Evolutionary conservation across 495 filamentous ascomycete species (phyloP), one percentile per base, ranked within the genome.

Genomic region (Hyaloscypha finlandica): DNA sequence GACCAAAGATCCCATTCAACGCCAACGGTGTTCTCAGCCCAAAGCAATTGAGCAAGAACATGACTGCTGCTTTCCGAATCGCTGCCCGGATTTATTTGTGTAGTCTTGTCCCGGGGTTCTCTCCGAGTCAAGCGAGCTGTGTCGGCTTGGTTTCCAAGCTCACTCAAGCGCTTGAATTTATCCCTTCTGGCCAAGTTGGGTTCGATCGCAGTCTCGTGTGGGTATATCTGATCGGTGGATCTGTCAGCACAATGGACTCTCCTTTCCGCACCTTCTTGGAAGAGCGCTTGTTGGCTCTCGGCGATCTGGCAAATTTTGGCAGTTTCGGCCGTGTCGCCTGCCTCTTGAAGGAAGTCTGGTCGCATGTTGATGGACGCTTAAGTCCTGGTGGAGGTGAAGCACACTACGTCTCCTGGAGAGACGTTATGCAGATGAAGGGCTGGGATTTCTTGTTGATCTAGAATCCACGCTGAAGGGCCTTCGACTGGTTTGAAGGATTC

Each of bases 81-180:
- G 95, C 94, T 2, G 95, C 95, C 1, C 89, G 94, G 59, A 93
- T 99, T 77, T 97, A 97, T 80, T 88, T 98, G 8, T 96, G 92
- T 87, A 91, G 89, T 69, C 83, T 99, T 29, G 92, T 98, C 0
- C 95, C 95, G 1, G 93, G 92, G 33, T 94, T 92, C 75, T 86
- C 90, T 68, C 89, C 89, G 31, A 80, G 81, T 63, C 88, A 93
- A 69, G 77, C 79, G 0, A 89, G 85, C 80, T 93, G 85, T 74
- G 75, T 86, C 59, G 87, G 89, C 69, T 84, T 99, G 6, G 86
- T 97, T 52, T 82, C 86, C 35, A 89, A 91, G 61, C 81, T 97
- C 53, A 85, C 90, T 9, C 80, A 83, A 30, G 83, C 87, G 8
- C 84, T 98, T 12, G 83, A 89, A 55, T 90, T 83, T 73, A 93